Percentiles rank a stretch among this genome's conserved stretches.
These are phyloP conservation scores for Stenocarpella maydis DNA, from an alignment of 2,329 filamentous ascomycete species.

Conservation along the genomic window DNA sequence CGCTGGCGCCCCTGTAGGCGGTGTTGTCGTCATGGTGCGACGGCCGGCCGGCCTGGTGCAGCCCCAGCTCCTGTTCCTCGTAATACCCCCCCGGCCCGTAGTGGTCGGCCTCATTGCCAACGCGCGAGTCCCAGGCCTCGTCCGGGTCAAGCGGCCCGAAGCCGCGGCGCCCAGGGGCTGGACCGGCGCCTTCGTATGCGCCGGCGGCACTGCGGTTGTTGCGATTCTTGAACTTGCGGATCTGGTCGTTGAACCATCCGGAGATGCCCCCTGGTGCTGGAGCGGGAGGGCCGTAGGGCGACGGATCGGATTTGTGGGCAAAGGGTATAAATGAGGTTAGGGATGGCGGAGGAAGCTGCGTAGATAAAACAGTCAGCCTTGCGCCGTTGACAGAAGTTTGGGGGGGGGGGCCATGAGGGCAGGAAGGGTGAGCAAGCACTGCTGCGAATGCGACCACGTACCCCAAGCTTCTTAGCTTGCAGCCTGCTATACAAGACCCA, in stretches of 20 bases:
- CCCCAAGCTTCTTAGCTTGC: slow-evolving; percentile 76
- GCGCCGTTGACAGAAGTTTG: background rate
- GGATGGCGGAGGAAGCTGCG: slow-evolving; percentile 73
- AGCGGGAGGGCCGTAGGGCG: slow-evolving; percentile 58
- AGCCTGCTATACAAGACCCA: slow-evolving; percentile 78
- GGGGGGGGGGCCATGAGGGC: background rate
- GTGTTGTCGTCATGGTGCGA: slow-evolving; percentile 47
- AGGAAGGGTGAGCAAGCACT: slow-evolving; percentile 10
- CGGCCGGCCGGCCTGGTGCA: slow-evolving; percentile 66
- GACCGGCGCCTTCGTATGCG: slow-evolving; percentile 69
- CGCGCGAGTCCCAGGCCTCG: slow-evolving; percentile 84
- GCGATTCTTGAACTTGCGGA: slow-evolving; percentile 69
- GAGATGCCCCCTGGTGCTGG: slow-evolving; percentile 68
- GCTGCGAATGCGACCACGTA: slow-evolving; percentile 48
- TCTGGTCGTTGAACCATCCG: slow-evolving; percentile 76
- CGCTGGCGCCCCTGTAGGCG: slow-evolving; percentile 44
- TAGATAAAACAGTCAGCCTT: slow-evolving; percentile 21
- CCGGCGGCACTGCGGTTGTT: slow-evolving; percentile 73
- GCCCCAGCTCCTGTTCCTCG: slow-evolving; percentile 78
- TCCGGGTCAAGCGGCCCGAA: slow-evolving; percentile 80
- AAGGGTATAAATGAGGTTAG: slow-evolving; percentile 78
- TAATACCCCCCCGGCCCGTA: slow-evolving; percentile 71
- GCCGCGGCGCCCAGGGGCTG: slow-evolving; percentile 56
- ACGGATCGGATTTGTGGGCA: slow-evolving; percentile 53
- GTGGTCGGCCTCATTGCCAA: slow-evolving; percentile 75